Percentiles rank a stretch among this genome's conserved stretches.
Evolutionary conservation across 192 early-diverging fungal species (phyloP).

Genomic region (Bifiguratus adelaidae): DNA sequence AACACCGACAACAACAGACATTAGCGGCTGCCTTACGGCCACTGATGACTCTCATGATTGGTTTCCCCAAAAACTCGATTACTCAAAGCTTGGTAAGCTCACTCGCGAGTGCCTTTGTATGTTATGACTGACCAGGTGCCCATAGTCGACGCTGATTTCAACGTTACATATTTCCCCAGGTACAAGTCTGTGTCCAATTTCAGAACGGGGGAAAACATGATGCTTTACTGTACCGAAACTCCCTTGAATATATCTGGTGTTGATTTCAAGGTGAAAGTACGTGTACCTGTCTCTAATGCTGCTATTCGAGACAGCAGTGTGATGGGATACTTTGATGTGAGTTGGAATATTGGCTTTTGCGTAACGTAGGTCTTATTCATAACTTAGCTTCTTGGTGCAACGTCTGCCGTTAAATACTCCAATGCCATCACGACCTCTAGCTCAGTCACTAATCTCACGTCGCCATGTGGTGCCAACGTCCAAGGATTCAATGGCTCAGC

Average conservation of each 20-base stretch:
- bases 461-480: constrained; percentile 20
- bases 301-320: constrained; percentile 16
- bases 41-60: constrained; percentile 2
- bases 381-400: constrained; percentile 16
- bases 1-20: background rate
- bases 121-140: background rate
- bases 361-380: background rate
- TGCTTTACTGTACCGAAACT: constrained; percentile 20
- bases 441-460: no score
- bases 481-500: background rate
- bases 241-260: constrained; percentile 5
- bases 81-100: constrained; percentile 1
- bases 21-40: constrained; percentile 1
- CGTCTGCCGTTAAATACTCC: constrained; percentile 11
- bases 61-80: constrained; percentile 3
- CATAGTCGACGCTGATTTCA: constrained; percentile 15
- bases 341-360: background rate
- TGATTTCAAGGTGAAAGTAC: constrained; percentile 9
- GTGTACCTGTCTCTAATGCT: constrained; percentile 19
- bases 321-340: constrained; percentile 34
- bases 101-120: background rate
- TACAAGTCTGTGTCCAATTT: constrained; percentile 21
- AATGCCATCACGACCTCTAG: no score
- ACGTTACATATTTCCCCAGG: constrained; percentile 10
- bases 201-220: constrained; percentile 14